Evolutionary conservation across 1,284 basidiomycete genomes (phyloP), one percentile per base, ranked within the genome.

Genomic region (Ceratobasidium papillatum): DNA sequence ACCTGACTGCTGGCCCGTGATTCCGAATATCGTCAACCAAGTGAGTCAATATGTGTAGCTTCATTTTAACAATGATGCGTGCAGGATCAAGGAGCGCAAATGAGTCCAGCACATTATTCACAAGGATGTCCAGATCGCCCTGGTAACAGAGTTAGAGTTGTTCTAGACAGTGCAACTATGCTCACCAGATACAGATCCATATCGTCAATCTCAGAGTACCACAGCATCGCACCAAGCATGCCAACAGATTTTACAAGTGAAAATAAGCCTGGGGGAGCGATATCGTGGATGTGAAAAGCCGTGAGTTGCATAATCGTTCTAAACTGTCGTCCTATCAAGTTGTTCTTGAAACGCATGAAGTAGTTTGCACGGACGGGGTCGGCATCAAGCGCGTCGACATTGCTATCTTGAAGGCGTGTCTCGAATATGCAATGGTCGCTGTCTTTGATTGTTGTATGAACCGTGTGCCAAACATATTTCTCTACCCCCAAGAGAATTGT

Each of bases 381-480:
- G 27, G 58, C 66, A 8, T 68, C 75, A 3, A 76, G 61, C 19
- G 74, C 72, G 19, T 30, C 25, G 19, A 25, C 25, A 17, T 14
- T 14, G 22, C 66, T 7, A 11, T 51, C 56, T 2, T 27, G n/a
- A 9, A 83, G 77, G 0, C 76, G 76, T 0, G 72, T 66, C 17
- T 78, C 77, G 30, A 83, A 80, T 0, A 65, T 22, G 1, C 25
- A n/a, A 9, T 80, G 65, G 0, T 75, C 11, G 0, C 78, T 59
- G 0, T 66, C 12, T 68, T 81, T 81, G 11, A 80, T 74, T 0
- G 81, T 52, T 1, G 80, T 59, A 30, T 54, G 78, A 0, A 78
- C 58, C 0, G 79, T 81, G 25, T 83, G 80, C 82, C 82, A 83
- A 47, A 80, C 80, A 25, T 84, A 84, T 25, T 83, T 84, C 3